Percentiles rank a stretch among this genome's conserved stretches.
Conservation (phyloP, 495 filamentous ascomycete species). For the Penicillium samsonianum region DNA sequence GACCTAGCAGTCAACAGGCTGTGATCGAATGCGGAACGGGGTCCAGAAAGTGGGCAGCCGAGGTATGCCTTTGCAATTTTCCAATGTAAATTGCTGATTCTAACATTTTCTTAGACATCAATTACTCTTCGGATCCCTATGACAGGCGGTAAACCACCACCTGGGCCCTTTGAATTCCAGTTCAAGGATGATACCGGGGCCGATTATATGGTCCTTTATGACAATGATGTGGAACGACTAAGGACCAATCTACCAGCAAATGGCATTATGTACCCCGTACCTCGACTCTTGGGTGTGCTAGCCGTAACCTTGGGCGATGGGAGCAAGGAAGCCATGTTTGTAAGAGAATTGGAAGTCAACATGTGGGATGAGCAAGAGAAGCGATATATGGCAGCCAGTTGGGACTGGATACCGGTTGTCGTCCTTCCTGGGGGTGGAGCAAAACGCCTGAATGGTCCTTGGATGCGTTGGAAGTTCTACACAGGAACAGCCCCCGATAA, state of each 20-base stretch:
- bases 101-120: not conserved
- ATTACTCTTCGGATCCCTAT: not conserved
- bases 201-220: not conserved
- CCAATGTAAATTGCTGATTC: not conserved
- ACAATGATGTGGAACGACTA: not conserved
- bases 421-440: not conserved
- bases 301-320: not conserved
- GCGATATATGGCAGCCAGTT: not conserved
- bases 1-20: not conserved
- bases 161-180: not conserved
- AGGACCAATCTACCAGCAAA: not conserved
- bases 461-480: not conserved
- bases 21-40: not conserved
- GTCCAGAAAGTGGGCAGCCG: not conserved
- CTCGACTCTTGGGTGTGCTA: not conserved
- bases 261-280: not conserved
- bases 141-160: not conserved
- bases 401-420: not conserved
- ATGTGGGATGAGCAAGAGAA: not conserved
- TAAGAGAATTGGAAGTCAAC: not conserved
- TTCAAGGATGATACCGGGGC: conserved; percentile 7
- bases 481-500: not conserved
- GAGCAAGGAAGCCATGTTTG: not conserved
- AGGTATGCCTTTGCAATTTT: not conserved
- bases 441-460: not conserved